Base-by-base conservation (phyloP, 208 protist species). In the Leishmania arabica region DNA sequence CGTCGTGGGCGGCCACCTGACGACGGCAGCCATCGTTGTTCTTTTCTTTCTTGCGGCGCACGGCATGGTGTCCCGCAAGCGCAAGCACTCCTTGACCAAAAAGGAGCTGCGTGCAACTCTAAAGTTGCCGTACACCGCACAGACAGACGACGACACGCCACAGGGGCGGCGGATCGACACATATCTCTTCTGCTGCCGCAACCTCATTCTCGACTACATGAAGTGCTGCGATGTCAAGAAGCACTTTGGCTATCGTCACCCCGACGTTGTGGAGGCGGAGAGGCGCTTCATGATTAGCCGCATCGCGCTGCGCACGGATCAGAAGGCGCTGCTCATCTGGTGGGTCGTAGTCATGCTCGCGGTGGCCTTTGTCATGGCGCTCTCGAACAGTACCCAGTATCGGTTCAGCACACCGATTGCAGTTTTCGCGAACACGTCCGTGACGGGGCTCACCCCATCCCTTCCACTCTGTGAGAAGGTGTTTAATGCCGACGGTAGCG, bases 331-430 rank as follows among this genome's bases (percentile, higher is more conserved):
- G 49, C 75, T 96, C 37, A 79, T 91, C 62, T 98, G 95, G 95
- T 98, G 95, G 93, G 21, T 98, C 7, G 81, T 94, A 64, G 86
- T 96, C 56, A 94, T 93, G 80, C 84, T 96, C 77, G 90, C 89
- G 1, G 78, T 93, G 24, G 92, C 95, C 0, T 95, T 95, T 83
- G 86, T 90, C 1, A 90, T 96, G 79, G 91, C 85, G 47, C 31
- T 94, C 42, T 90, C 91, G 9, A 96, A 95, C 78, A 72, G 62
- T 34, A 77, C 94, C 76, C 77, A 78, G 62, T 95, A 97, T 83
- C n/a, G 80, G 19, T 95, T 90, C 70, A 66, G 24, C 2, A 65
- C 58, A 19, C 60, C 84, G 17, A 92, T 97, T 51, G 95, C 95
- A 0, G 75, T 34, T 0, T 53, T 72, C 2, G 76, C 70, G 1